Evolutionary conservation across 169 alveolate genomes (phyloP), one percentile per base, ranked within the genome.

Genomic region (Cyclospora cayetanensis): DNA sequence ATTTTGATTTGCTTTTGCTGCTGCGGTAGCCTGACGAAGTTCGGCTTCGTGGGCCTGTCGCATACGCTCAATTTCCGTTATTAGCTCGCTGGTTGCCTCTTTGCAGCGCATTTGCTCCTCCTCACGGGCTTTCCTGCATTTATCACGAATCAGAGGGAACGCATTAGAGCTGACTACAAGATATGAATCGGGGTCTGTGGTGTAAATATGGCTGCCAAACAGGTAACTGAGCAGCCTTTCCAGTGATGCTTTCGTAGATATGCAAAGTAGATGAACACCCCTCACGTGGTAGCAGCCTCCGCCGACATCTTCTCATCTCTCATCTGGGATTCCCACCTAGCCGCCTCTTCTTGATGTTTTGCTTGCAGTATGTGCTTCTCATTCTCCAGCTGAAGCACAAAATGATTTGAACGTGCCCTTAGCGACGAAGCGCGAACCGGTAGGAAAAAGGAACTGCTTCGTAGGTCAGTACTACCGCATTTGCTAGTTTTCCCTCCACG

Each of bases 111-210:
- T 27, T 31, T 76, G 63, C 42, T 76, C 86, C 55, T 76, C 66
- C n/a, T 76, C 86, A 4, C 86, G 39, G 7, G 86, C 86, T 34
- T 76, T 76, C 25, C 86, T 76, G 35, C 35, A n/a, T n/a, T n/a
- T n/a, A n/a, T n/a, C n/a, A n/a, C n/a, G n/a, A n/a, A n/a, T n/a
- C n/a, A n/a, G n/a, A n/a, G n/a, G n/a, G n/a, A n/a, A n/a, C n/a
- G n/a, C n/a, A 65, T 65, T 65, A 65, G 18, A 65, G 77, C 77
- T n/a, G n/a, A n/a, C n/a, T n/a, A n/a, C n/a, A n/a, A n/a, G n/a
- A n/a, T n/a, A n/a, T n/a, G n/a, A n/a, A n/a, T n/a, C n/a, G n/a
- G n/a, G n/a, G n/a, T n/a, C n/a, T n/a, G n/a, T n/a, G n/a, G n/a
- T n/a, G n/a, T n/a, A n/a, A n/a, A n/a, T n/a, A n/a, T n/a, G n/a